Percentiles rank a stretch among this genome's conserved stretches.
Evolutionary conservation across 176 grass and related monocot species (phyloP).

Genomic region (Cenchrus americanus): DNA sequence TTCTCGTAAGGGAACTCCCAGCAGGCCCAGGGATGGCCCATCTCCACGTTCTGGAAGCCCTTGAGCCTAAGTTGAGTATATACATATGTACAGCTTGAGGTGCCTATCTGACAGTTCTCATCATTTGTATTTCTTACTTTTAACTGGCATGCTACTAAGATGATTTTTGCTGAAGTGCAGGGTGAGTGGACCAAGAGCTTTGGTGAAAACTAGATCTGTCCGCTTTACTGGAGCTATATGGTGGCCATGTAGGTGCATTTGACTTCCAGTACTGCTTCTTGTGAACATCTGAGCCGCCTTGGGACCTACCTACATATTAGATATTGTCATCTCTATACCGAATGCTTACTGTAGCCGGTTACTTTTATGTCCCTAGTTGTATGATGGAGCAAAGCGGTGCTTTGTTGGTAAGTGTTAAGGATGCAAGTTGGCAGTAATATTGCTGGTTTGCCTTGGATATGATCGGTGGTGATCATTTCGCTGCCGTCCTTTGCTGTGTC

Average conservation of each 20-base stretch:
- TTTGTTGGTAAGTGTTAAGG: slow-evolving; percentile 13
- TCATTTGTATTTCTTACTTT: slow-evolving; percentile 22
- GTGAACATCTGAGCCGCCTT: slow-evolving; percentile 2
- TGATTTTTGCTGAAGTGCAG: slow-evolving; percentile 7
- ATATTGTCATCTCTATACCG: neutral
- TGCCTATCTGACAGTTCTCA: slow-evolving; percentile 31
- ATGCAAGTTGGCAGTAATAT: slow-evolving; percentile 39
- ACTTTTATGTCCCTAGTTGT: slow-evolving; percentile 41
- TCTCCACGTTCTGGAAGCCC: slow-evolving; percentile 41
- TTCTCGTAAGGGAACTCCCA: slow-evolving; percentile 38
- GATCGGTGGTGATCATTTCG: slow-evolving; percentile 6
- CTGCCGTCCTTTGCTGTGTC: slow-evolving; percentile 3
- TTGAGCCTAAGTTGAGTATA: slow-evolving; percentile 4
- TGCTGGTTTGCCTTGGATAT: slow-evolving; percentile 45
- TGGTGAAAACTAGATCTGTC: neutral
- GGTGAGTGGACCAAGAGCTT: slow-evolving; percentile 21
- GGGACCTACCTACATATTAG: slow-evolving; percentile 12
- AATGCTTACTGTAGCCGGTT: neutral
- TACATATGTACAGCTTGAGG: neutral
- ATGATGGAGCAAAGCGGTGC: slow-evolving; percentile 38
- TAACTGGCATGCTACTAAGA: slow-evolving; percentile 21
- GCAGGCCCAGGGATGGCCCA: neutral
- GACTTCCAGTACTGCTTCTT: neutral
- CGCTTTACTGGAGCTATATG: slow-evolving; percentile 30
- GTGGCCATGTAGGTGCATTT: neutral